Evolutionary conservation across 2,329 filamentous ascomycete genomes (phyloP), one percentile per base, ranked within the genome.

Genomic region (Diplocarpon mali): DNA sequence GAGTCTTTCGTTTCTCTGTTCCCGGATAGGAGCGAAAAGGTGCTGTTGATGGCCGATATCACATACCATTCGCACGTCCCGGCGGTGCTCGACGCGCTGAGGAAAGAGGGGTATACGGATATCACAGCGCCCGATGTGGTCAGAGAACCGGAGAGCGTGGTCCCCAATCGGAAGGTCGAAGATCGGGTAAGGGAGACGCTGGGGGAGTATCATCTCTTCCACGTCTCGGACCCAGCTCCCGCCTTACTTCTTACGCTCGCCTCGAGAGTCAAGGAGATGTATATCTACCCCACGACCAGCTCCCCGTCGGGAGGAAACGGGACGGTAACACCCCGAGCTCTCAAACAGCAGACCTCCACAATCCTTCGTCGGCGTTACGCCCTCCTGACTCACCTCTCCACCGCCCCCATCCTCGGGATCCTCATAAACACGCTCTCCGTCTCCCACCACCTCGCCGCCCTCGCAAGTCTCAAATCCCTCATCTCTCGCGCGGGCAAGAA

Each of bases 401-500:
- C 87, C 0, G 83, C 81, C 0, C 80, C 87, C 15, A 79, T 95
- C 40, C 87, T 95, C 55, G 92, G 92, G 7, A 95, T 98, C 49
- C 70, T 98, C 1, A 88, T 98, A 64, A 96, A 96, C 65, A 98
- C 92, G 0, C 77, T 98, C 4, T 90, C 84, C 16, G 87, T 96
- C 5, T 80, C 83, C 48, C 93, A 95, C 62, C 96, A 95, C 67
- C 73, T 95, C 51, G 69, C 78, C 12, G 88, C 89, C 0, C 78
- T 96, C 34, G 73, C 83, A 12, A 73, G 83, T 44, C 73, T 95
- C 28, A 80, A 84, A 48, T 64, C 69, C 7, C 76, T 80, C 50
- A 94, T 98, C 54, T 73, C 77, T 0, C 73, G 71, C 0, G 85
- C 86, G 0, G 89, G 88, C 10, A 96, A 96, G 69, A 98, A 96